A percentile compares a stretch with the other conserved stretches of the same genome.
Conservation (phyloP, 805 yeast genomes). For the Suhomyces canberraensis region DNA sequence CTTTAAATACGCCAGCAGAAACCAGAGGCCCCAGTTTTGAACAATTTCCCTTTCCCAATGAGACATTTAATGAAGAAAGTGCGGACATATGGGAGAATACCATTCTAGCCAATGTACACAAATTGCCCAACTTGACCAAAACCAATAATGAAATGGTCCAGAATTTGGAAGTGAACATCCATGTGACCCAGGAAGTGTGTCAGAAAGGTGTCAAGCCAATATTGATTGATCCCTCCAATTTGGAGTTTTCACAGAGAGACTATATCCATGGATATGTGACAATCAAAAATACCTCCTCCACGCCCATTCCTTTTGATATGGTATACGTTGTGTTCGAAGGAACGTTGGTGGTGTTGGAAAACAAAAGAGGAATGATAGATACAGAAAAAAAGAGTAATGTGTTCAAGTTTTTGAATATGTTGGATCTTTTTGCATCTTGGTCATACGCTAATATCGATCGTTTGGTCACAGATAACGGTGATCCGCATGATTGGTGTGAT, state of each 20-base stretch:
- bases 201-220: slow-evolving; percentile 37
- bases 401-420: slow-evolving; percentile 41
- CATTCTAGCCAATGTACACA: slow-evolving; percentile 41
- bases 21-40: not conserved
- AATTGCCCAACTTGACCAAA: slow-evolving; percentile 30
- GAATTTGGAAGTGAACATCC: slow-evolving; percentile 29
- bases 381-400: slow-evolving; percentile 24
- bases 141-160: slow-evolving; percentile 16
- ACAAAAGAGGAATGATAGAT: slow-evolving; percentile 16
- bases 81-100: slow-evolving; percentile 35
- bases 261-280: slow-evolving; percentile 44
- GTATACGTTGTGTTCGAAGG: slow-evolving; percentile 45
- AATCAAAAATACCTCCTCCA: slow-evolving; percentile 25
- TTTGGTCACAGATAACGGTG: slow-evolving; percentile 26
- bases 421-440: slow-evolving; percentile 45
- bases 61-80: slow-evolving; percentile 19
- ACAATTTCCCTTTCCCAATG: slow-evolving; percentile 16
- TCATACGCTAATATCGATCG: slow-evolving; percentile 42
- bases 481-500: slow-evolving; percentile 40
- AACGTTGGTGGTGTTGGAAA: slow-evolving; percentile 24
- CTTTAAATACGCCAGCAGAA: slow-evolving; percentile 6
- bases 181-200: slow-evolving; percentile 37
- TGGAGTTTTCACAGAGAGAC: slow-evolving; percentile 40
- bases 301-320: slow-evolving; percentile 42
- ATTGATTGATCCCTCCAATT: slow-evolving; percentile 27